Conservation (phyloP, 352 stramenopile species). For the Phytopythium sindhum region DNA sequence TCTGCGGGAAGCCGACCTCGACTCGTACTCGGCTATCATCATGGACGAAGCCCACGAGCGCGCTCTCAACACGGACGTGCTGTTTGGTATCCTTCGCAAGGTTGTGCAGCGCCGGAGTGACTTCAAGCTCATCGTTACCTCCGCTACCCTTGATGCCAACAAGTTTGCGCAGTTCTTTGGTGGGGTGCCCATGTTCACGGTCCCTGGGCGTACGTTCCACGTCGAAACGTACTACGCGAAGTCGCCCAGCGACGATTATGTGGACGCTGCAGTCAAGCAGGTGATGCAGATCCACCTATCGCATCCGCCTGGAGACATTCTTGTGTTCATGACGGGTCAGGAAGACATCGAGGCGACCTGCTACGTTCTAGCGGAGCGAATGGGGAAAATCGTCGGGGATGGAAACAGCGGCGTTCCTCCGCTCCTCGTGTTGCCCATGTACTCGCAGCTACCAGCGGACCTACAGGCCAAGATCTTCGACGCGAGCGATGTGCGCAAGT, state of each 20-base stretch:
- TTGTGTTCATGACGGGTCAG: conserved; percentile 99
- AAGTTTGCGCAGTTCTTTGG: conserved; percentile 98
- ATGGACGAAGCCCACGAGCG: conserved; percentile 96
- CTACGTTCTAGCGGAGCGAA: conserved; percentile 94
- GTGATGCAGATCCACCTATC: conserved; percentile 98
- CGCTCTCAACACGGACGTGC: conserved; percentile 92
- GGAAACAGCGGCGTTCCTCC: conserved; percentile 81
- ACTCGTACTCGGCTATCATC: conserved; percentile 89
- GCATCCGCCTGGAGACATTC: conserved; percentile 94
- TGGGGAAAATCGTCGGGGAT: conserved; percentile 73
- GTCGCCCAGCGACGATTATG: conserved; percentile 95
- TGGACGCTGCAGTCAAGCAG: conserved; percentile 97
- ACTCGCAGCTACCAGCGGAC: conserved; percentile 97
- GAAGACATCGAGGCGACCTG: conserved; percentile 98
- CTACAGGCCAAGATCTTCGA: conserved; percentile 98
- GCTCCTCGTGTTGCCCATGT: conserved; percentile 99
- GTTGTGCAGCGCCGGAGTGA: conserved; percentile 86
- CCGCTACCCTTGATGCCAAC: conserved; percentile 96
- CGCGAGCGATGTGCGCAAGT: conserved; percentile 92
- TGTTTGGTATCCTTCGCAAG: conserved; percentile 93
- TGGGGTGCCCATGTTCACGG: conserved; percentile 96
- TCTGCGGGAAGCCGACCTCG: conserved; percentile 82
- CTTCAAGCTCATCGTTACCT: conserved; percentile 92
- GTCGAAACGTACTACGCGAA: conserved; percentile 90
- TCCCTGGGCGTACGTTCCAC: conserved; percentile 89